phyloP scores from a whole-genome alignment of 345 rosid species.

The Ricinus communis region DNA sequence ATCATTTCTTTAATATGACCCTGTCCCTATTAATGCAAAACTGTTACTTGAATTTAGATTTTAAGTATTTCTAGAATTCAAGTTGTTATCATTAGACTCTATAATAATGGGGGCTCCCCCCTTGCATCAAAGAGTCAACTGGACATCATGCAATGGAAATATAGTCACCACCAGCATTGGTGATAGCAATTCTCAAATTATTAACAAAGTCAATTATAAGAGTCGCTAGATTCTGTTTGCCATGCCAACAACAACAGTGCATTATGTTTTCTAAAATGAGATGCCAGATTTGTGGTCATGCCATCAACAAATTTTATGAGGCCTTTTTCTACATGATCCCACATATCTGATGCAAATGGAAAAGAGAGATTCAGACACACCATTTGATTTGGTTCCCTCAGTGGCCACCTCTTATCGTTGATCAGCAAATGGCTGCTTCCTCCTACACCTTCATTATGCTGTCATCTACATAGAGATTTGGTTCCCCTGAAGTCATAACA shows the following conservation, averaged over 20 bases:
- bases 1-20: neutral
- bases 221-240: constrained; percentile 47
- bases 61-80: too few relatives aligned
- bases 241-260: constrained; percentile 23
- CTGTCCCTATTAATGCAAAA: too few relatives aligned
- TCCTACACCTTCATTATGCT: neutral
- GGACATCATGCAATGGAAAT: neutral
- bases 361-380: too few relatives aligned
- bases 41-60: too few relatives aligned
- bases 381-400: constrained; percentile 16
- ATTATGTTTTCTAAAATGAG: constrained; percentile 10
- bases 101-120: neutral
- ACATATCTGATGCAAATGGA: neutral
- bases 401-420: too few relatives aligned
- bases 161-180: neutral
- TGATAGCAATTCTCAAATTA: neutral
- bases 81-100: neutral
- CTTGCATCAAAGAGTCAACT: neutral
- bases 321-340: constrained; percentile 7
- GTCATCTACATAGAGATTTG: neutral
- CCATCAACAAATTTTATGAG: constrained; percentile 12
- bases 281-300: constrained; percentile 11
- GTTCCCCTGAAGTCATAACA: constrained; percentile 4
- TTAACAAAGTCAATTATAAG: constrained; percentile 10
- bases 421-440: neutral